Evolutionary conservation across 2,329 filamentous ascomycete genomes (phyloP), one percentile per base, ranked within the genome.

Genomic region (Zelopaecilomyces penicillatus): DNA sequence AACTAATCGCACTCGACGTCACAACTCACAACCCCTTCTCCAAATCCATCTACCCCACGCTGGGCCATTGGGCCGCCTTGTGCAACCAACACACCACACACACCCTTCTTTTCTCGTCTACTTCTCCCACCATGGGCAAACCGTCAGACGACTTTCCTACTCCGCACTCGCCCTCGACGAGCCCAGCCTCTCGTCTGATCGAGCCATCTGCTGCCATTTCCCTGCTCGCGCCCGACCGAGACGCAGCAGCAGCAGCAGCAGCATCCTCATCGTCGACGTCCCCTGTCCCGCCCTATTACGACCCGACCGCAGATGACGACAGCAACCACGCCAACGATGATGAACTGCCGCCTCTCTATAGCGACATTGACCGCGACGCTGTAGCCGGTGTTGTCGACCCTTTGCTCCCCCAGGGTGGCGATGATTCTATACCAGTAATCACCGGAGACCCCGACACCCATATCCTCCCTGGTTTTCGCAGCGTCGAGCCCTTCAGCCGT

Each of bases 341-440:
- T 46, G 68, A 73, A 47, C 61, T 73, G 3, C 71, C 70, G 6
- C 71, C 71, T 1, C 64, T 69, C 28, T 74, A 74, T 50, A 57
- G 56, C 47, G 65, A 70, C 37, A 65, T 43, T 34, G 43, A 70
- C 34, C 54, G 55, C 12, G 50, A 52, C 6, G 49, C 46, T 44
- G 39, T 37, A 28, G 42, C 42, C 50, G 48, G 30, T 31, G 35
- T 39, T 35, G 46, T 54, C 12, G 48, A 60, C 43, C 60, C 57
- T 10, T 55, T 63, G 8, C 32, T 54, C 37, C 55, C 57, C 6
- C 19, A 19, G 19, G 19, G 19, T 19, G 19, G 19, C 45, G 9
- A 41, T 43, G 43, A 43, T 47, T 52, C 19, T 19, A 19, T 19
- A 19, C 19, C 19, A 19, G 19, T 19, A 19, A 19, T 19, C 19